phyloP scores from a whole-genome alignment of 164 flowering plant genomes.

The Macadamia integrifolia region DNA sequence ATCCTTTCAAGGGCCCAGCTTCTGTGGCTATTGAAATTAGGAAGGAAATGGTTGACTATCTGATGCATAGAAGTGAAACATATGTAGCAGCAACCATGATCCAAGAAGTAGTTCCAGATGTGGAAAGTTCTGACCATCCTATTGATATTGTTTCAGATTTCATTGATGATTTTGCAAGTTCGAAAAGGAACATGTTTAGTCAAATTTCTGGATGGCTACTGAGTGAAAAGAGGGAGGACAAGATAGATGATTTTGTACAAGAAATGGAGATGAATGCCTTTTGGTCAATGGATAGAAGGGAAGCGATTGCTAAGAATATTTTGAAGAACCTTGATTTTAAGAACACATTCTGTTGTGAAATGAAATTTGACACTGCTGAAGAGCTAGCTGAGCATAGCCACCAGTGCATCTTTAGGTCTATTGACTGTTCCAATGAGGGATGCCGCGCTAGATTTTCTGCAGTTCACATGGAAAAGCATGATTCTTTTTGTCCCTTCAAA shows the following conservation, averaged over 20 bases:
- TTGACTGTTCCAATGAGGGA: constrained; percentile 44
- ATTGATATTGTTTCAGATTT: constrained; percentile 47
- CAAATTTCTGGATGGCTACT: constrained; percentile 64
- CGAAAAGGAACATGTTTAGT: constrained; percentile 48
- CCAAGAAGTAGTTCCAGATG: constrained; percentile 32
- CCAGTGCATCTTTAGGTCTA: constrained; percentile 40
- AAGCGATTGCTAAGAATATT: constrained; percentile 38
- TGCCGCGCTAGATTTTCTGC: constrained; percentile 39
- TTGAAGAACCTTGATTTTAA: constrained; percentile 59
- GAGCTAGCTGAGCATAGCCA: constrained; percentile 39
- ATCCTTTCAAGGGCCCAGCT: constrained; percentile 38
- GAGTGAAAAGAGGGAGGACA: constrained; percentile 68
- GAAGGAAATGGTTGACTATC: constrained; percentile 57
- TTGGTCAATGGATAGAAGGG: constrained; percentile 52
- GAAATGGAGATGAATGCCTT: constrained; percentile 66
- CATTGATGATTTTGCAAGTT: constrained; percentile 49
- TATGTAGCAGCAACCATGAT: constrained; percentile 54
- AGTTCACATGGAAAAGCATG: constrained; percentile 42
- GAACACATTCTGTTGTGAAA: constrained; percentile 40
- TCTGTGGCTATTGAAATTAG: constrained; percentile 52
- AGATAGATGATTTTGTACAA: constrained; percentile 61
- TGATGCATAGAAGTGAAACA: constrained; percentile 45
- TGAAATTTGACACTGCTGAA: constrained; percentile 32
- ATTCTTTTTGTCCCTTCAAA: constrained; percentile 53
- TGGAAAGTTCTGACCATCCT: constrained; percentile 43